A percentile compares a stretch with the other conserved stretches of the same genome.
These are phyloP conservation scores for Eimeria sp. DNA, from an alignment of 169 alveolate genomes.

Conservation along the genomic window DNA sequence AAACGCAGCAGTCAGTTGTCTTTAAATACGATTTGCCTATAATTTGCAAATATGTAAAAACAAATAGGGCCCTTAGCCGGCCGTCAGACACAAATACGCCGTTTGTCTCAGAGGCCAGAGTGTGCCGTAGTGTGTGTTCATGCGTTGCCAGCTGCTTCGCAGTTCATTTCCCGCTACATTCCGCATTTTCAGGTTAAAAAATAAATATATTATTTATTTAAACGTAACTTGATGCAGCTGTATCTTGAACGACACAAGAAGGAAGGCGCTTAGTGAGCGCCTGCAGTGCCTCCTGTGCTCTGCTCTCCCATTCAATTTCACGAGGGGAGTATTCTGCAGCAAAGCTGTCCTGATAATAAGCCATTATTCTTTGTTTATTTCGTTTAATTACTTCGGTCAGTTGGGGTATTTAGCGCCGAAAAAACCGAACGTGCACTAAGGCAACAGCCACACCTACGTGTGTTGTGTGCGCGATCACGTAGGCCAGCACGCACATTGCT, in stretches of 20 bases:
- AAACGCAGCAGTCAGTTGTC: neutral
- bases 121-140: neutral
- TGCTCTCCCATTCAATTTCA: neutral
- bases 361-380: neutral
- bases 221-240: neutral
- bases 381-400: neutral
- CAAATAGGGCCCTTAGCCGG: too few relatives aligned
- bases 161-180: neutral
- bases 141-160: neutral
- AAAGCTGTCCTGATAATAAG: neutral
- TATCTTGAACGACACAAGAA: neutral
- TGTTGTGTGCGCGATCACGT: constrained; percentile 10
- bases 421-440: neutral
- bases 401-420: neutral
- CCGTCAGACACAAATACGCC: too few relatives aligned
- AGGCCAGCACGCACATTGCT: neutral
- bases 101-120: too few relatives aligned
- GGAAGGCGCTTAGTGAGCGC: neutral
- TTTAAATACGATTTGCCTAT: neutral
- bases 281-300: neutral
- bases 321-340: neutral
- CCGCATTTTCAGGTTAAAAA: neutral
- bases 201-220: neutral
- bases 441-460: neutral
- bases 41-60: too few relatives aligned